Base-by-base conservation (phyloP, 2,329 filamentous ascomycete species). In the Neoscytalidium dimidiatum region DNA sequence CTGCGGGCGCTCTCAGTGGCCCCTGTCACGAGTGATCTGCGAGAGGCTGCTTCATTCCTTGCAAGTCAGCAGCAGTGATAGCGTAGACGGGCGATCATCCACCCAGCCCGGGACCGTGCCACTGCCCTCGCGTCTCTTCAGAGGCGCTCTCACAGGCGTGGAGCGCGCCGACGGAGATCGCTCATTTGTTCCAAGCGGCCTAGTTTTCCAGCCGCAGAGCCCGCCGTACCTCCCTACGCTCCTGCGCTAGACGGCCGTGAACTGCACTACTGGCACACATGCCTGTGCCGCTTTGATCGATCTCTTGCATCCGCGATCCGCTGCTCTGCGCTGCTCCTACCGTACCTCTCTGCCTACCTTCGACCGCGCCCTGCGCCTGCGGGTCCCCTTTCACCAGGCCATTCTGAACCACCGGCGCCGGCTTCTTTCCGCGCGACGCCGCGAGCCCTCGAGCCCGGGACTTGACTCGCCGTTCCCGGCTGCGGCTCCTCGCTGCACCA, bases 401-500 rank as follows among this genome's bases (percentile, higher is more conserved):
- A 4, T 9, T 33, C n/a, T 33, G 41, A 23, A 19, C 56, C 35
- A 31, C 33, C 19, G 13, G 38, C 56, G n/a, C 28, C 41, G 41
- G 23, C 23, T 23, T 31, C 23, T 58, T 14, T 19, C 23, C 33
- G 52, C 52, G 52, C 53, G 51, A 35, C 48, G 51, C 53, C 53
- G 35, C 53, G 35, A 58, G 14, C 56, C 26, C 46, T 38, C 17
- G 21, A 11, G 28, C 52, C 56, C 38, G 56, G 17, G 56, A 26
- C 23, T 58, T 46, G 56, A 60, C 56, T 60, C 56, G 56, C 56
- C 56, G 56, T 60, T 60, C 35, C 56, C 56, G 56, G 56, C 49
- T 33, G 56, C 56, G 56, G 56, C 56, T 60, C 56, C 56, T 60
- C 41, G 56, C 56, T 44, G 41, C 41, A 60, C 28, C 41, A 46